These are phyloP conservation scores for Camellia oleifera DNA, from an alignment of 179 eudicot species.

Conservation along the genomic window DNA sequence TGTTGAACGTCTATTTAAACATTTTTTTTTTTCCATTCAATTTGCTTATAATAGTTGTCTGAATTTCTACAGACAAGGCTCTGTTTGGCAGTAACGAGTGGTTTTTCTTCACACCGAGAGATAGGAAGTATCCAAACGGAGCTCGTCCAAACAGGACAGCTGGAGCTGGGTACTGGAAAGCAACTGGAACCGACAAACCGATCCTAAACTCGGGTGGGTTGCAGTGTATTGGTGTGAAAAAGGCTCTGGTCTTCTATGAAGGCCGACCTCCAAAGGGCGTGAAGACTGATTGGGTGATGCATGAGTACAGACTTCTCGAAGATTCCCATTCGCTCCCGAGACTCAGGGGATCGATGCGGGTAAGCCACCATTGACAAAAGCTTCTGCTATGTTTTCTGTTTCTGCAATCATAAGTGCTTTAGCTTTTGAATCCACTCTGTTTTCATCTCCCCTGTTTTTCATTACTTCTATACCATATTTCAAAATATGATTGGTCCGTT, in stretches of 20 bases:
- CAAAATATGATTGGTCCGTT: too few species aligned
- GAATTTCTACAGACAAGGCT: neutral
- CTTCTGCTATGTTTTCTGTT: too few species aligned
- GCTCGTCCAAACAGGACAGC: conserved; percentile 14
- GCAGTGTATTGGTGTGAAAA: conserved; percentile 10
- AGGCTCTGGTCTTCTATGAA: conserved; percentile 13
- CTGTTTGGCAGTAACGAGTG: conserved; percentile 8
- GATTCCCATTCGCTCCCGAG: neutral
- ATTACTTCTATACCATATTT: too few species aligned
- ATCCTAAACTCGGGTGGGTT: conserved; percentile 9
- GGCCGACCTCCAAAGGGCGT: conserved; percentile 9
- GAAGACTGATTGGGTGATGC: conserved; percentile 12
- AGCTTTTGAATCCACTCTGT: too few species aligned
- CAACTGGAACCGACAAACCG: conserved; percentile 1
- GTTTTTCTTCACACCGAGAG: conserved; percentile 13
- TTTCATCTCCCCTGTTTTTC: too few species aligned
- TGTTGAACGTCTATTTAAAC: too few species aligned
- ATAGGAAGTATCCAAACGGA: conserved; percentile 16
- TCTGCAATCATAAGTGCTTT: too few species aligned
- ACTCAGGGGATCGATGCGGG: conserved; percentile 9
- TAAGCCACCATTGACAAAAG: neutral
- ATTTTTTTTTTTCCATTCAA: neutral
- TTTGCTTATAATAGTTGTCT: too few species aligned
- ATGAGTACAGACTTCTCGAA: conserved; percentile 11
- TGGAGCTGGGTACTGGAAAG: conserved; percentile 10